Conservation (phyloP, 2,329 filamentous ascomycete species). For the Diaporthe nobilis region DNA sequence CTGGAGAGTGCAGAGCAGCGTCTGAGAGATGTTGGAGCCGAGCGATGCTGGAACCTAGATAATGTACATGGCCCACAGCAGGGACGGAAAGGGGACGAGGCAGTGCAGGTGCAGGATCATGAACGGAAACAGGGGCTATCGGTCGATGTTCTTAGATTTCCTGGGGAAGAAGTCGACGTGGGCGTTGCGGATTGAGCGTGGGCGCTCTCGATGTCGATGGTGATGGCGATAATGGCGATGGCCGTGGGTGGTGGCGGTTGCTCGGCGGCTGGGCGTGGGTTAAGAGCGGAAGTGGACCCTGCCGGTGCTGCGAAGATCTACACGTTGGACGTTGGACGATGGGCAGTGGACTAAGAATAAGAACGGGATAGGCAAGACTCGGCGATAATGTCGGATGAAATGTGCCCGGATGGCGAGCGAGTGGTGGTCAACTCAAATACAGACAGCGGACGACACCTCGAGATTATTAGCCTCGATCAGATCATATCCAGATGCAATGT, state of each 20-base stretch:
- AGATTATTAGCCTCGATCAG: neutral
- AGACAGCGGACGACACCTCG: neutral
- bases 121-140: neutral
- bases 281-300: neutral
- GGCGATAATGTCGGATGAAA: conserved; percentile 19
- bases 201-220: neutral
- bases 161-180: neutral
- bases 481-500: neutral
- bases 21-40: conserved; percentile 43
- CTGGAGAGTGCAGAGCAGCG: conserved; percentile 40
- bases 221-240: neutral
- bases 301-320: neutral
- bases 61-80: neutral
- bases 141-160: neutral
- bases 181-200: too few species aligned
- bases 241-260: neutral
- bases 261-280: neutral
- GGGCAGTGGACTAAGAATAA: neutral
- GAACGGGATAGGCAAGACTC: neutral
- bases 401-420: conserved; percentile 1
- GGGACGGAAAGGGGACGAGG: neutral
- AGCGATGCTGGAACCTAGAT: conserved; percentile 14
- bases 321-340: conserved; percentile 21
- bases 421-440: neutral
- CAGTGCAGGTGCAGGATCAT: neutral